Percentiles rank a stretch among this genome's conserved stretches.
phyloP scores from a whole-genome alignment of 352 stramenopile genomes.

The Blastocystis sp. region DNA sequence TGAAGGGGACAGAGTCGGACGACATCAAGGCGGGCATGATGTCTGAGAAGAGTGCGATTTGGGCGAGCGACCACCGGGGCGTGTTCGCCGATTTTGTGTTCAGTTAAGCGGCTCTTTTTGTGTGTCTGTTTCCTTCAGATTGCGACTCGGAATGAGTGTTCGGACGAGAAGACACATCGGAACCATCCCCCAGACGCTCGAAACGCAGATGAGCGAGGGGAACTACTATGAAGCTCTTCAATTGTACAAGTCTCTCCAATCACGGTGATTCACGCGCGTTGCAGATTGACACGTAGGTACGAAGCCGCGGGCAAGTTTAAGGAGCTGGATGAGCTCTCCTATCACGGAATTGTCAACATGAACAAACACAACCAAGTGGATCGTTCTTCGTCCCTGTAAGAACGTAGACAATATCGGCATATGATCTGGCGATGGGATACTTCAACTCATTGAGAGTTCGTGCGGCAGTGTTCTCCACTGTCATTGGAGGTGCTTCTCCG shows the following conservation, averaged over 20 bases:
- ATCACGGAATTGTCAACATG: constrained; percentile 77
- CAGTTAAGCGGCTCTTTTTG: constrained; percentile 72
- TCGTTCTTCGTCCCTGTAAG: constrained; percentile 70
- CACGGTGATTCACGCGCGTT: neutral
- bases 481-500: neutral
- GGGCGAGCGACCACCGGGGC: constrained; percentile 80
- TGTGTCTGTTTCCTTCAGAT: constrained; percentile 28
- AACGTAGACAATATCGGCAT: constrained; percentile 76
- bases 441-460: constrained; percentile 56
- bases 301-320: constrained; percentile 79
- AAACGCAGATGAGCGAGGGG: constrained; percentile 77
- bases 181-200: constrained; percentile 79
- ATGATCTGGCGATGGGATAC: constrained; percentile 73
- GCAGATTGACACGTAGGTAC: constrained; percentile 73
- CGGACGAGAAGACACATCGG: constrained; percentile 30
- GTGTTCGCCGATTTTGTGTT: constrained; percentile 75
- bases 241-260: constrained; percentile 86
- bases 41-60: constrained; percentile 77
- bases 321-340: constrained; percentile 76
- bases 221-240: constrained; percentile 83
- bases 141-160: neutral
- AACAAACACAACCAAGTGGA: constrained; percentile 77
- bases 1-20: constrained; percentile 75
- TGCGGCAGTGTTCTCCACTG: constrained; percentile 19
- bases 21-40: constrained; percentile 80